A percentile compares a stretch with the other conserved stretches of the same genome.
These are phyloP conservation scores for Xylaria bambusicola DNA, from an alignment of 495 filamentous ascomycete genomes.

Conservation along the genomic window DNA sequence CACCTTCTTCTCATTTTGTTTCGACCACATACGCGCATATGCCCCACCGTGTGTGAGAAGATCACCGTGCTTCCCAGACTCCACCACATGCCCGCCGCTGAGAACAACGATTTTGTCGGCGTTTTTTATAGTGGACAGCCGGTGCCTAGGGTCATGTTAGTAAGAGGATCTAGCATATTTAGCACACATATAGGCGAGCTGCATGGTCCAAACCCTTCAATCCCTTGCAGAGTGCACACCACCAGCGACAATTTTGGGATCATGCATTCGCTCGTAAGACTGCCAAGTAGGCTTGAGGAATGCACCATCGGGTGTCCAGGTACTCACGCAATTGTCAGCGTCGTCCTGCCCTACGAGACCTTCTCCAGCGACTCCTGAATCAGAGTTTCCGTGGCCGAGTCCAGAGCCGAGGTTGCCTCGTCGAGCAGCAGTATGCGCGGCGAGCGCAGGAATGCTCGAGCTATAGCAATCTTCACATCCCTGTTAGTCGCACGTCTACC, in stretches of 20 bases:
- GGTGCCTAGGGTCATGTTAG: slow-evolving; percentile 46
- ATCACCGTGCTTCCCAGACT: slow-evolving; percentile 73
- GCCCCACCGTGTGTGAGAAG: slow-evolving; percentile 64
- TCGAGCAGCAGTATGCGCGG: slow-evolving; percentile 37
- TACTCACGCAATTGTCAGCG: slow-evolving; percentile 43
- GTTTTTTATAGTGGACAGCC: slow-evolving; percentile 76
- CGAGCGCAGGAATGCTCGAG: slow-evolving; percentile 25
- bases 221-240: too few relatives aligned
- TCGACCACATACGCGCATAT: slow-evolving; percentile 83
- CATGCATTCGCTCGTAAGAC: too few relatives aligned
- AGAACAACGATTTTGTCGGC: slow-evolving; percentile 81
- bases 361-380: slow-evolving; percentile 54
- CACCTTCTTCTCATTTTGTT: too few relatives aligned
- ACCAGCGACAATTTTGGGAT: too few relatives aligned
- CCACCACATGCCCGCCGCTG: slow-evolving; percentile 66
- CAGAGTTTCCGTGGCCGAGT: slow-evolving; percentile 70
- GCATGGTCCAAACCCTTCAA: too few relatives aligned
- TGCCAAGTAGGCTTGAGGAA: not conserved
- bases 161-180: too few relatives aligned
- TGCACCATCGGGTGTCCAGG: not conserved
- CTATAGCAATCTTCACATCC: not conserved
- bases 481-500: not conserved
- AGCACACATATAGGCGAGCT: too few relatives aligned
- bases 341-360: slow-evolving; percentile 67
- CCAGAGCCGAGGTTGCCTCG: slow-evolving; percentile 38